Evolutionary conservation across 352 stramenopile genomes (phyloP).

Genomic region (Bremia lactucae): DNA sequence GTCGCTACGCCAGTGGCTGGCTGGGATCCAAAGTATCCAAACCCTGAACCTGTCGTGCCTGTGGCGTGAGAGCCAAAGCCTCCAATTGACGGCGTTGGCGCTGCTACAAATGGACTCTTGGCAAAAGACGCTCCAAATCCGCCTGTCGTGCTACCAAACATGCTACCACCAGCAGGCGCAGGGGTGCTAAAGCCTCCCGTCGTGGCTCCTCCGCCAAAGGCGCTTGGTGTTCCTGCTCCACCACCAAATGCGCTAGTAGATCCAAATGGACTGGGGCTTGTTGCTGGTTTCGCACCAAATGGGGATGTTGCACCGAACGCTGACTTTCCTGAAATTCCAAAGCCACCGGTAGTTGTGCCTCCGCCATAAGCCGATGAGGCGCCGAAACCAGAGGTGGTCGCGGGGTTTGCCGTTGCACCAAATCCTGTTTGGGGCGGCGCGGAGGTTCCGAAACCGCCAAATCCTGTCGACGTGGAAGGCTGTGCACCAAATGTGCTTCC

Average conservation of each 20-base stretch:
- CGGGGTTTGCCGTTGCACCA: conserved; percentile 16
- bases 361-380: conserved; percentile 20
- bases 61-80: conserved; percentile 38
- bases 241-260: conserved; percentile 41
- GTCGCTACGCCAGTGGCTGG: conserved; percentile 6
- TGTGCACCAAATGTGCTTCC: conserved; percentile 14
- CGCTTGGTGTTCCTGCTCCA: conserved; percentile 18
- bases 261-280: conserved; percentile 59
- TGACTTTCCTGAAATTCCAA: conserved; percentile 18
- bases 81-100: conserved; percentile 22
- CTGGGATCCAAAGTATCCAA: conserved; percentile 32
- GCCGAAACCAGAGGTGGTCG: conserved; percentile 30
- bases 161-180: conserved; percentile 17
- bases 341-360: conserved; percentile 14
- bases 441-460: conserved; percentile 25
- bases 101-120: conserved; percentile 41
- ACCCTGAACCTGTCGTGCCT: conserved; percentile 18
- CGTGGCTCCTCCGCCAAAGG: conserved; percentile 27
- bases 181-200: conserved; percentile 30
- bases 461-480: conserved; percentile 20
- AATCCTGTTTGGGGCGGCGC: conserved; percentile 25
- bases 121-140: conserved; percentile 30
- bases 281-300: conserved; percentile 43
- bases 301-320: conserved; percentile 34
- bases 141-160: conserved; percentile 30